phyloP scores from a whole-genome alignment of 768 basidiomycete species.

The Hericium rajendrae region DNA sequence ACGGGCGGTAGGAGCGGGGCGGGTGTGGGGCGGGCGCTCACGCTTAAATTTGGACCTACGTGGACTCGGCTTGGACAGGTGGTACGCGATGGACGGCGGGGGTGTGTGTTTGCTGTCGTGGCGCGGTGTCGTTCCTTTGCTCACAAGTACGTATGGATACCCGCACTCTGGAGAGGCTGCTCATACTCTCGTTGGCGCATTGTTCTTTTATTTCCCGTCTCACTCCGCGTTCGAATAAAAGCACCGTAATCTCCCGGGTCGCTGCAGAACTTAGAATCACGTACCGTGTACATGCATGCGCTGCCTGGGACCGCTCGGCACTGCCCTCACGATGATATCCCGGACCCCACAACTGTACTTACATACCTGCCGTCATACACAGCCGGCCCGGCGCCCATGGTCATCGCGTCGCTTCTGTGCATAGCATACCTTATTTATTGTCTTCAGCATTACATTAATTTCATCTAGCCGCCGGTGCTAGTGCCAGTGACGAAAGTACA shows the following conservation, averaged over 20 bases:
- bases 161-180: neutral
- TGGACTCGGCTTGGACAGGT: neutral
- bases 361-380: too few species aligned
- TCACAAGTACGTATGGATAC: neutral
- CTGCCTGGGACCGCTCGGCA: too few species aligned
- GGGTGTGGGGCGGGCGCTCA: neutral
- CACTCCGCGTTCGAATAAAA: neutral
- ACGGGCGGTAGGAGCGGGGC: conserved; percentile 10
- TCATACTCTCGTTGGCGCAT: neutral
- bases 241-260: neutral
- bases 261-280: too few species aligned
- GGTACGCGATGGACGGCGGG: neutral
- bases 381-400: too few species aligned
- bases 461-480: neutral
- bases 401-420: neutral
- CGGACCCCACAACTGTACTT: too few species aligned
- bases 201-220: neutral
- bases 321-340: too few species aligned
- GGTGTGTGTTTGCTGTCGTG: neutral
- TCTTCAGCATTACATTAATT: neutral
- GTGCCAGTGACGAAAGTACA: too few species aligned
- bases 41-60: neutral
- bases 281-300: too few species aligned
- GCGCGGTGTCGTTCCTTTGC: neutral
- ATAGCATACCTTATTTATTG: neutral